A percentile compares a stretch with the other conserved stretches of the same genome.
Conservation (phyloP, 352 stramenopile genomes). For the Pseudoperonospora humuli region DNA sequence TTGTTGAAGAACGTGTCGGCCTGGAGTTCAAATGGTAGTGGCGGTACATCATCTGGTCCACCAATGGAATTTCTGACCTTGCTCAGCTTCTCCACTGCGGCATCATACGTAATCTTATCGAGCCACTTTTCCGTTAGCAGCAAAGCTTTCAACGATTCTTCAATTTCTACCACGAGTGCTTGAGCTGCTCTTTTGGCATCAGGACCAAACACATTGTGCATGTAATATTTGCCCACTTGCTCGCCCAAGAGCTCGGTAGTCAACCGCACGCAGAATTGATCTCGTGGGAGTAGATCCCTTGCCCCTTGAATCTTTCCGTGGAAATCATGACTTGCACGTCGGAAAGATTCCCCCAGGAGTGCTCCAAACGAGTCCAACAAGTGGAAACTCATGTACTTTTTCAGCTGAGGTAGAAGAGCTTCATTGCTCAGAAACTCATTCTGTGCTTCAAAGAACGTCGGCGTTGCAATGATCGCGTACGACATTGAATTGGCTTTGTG, state of each 20-base stretch:
- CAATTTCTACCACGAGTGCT: slow-evolving; percentile 80
- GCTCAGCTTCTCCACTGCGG: slow-evolving; percentile 83
- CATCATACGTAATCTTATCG: slow-evolving; percentile 67
- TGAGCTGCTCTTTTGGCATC: slow-evolving; percentile 66
- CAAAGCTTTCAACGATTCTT: slow-evolving; percentile 66
- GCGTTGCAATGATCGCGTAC: slow-evolving; percentile 40
- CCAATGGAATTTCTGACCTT: slow-evolving; percentile 81
- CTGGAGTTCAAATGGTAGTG: slow-evolving; percentile 49
- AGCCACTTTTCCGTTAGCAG: slow-evolving; percentile 86
- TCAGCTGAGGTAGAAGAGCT: slow-evolving; percentile 30
- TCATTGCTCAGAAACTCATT: slow-evolving; percentile 33
- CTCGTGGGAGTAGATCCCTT: slow-evolving; percentile 22
- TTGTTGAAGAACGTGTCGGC: slow-evolving; percentile 49
- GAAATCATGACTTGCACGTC: slow-evolving; percentile 40
- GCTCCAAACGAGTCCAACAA: slow-evolving; percentile 39
- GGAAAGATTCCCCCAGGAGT: slow-evolving; percentile 47
- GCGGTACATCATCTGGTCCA: slow-evolving; percentile 33
- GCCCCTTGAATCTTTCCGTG: slow-evolving; percentile 32
- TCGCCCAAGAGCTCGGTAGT: slow-evolving; percentile 81
- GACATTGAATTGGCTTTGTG: slow-evolving; percentile 29
- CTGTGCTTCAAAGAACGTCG: slow-evolving; percentile 41
- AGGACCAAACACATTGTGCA: slow-evolving; percentile 80
- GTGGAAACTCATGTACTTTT: slow-evolving; percentile 61
- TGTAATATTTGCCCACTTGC: slow-evolving; percentile 86
- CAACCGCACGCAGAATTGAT: slow-evolving; percentile 55